Evolutionary conservation across 176 grass and related monocot genomes (phyloP).

Genomic region (Hsuehochloa calcarea): DNA sequence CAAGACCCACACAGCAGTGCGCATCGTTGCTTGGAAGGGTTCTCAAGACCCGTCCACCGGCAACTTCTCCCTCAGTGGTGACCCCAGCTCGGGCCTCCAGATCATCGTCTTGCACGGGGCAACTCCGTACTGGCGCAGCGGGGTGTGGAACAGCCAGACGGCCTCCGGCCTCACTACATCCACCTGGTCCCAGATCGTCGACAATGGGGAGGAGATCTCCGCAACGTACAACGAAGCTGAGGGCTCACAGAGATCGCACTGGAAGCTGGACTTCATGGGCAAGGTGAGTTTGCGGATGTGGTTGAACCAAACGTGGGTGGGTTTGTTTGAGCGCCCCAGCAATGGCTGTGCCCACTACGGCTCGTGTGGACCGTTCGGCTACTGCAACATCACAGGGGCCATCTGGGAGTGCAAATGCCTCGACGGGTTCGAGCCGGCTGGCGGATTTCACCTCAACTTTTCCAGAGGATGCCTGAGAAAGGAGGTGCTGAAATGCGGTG

Average conservation of each 20-base stretch:
- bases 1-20: no score
- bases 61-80: conserved; percentile 15
- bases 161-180: neutral
- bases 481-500: neutral
- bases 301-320: no score
- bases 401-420: conserved; percentile 13
- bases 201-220: neutral
- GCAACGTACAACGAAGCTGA: conserved; percentile 14
- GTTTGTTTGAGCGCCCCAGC: no score
- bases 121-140: conserved; percentile 22
- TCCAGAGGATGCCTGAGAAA: conserved; percentile 39
- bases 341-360: neutral
- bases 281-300: no score
- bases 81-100: conserved; percentile 29
- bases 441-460: neutral
- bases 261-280: conserved; percentile 26
- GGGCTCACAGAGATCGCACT: conserved; percentile 8
- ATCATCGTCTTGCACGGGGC: neutral
- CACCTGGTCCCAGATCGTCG: neutral
- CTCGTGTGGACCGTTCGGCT: conserved; percentile 31
- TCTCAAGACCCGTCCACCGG: conserved; percentile 37
- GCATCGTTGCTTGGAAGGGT: conserved; percentile 23
- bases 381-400: neutral
- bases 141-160: conserved; percentile 19
- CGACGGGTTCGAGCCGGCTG: neutral